phyloP scores from a whole-genome alignment of 2,329 filamentous ascomycete genomes.

The Orbilia quercus region DNA sequence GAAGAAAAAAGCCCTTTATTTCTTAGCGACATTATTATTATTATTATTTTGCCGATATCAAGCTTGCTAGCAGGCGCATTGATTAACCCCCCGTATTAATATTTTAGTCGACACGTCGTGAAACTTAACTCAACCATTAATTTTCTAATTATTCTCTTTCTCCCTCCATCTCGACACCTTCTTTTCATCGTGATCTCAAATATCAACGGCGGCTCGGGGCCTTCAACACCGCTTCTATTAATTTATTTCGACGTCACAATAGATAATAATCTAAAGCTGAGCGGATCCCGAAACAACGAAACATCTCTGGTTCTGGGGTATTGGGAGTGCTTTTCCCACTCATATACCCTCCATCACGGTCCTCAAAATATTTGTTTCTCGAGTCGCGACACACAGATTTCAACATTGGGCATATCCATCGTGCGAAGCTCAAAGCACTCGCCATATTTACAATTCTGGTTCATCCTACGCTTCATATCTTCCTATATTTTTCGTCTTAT shows the following conservation, averaged over 20 bases:
- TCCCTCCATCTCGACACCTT: conserved; percentile 1
- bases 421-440: conserved; percentile 28
- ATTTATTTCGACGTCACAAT: conserved; percentile 34
- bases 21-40: conserved; percentile 47
- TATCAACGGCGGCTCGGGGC: conserved; percentile 34
- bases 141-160: conserved; percentile 28
- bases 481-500: conserved; percentile 18
- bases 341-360: conserved; percentile 20
- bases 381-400: conserved; percentile 28
- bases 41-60: too few species aligned
- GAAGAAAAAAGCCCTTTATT: conserved; percentile 41
- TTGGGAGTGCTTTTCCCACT: conserved; percentile 7
- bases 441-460: conserved; percentile 18
- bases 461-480: conserved; percentile 26
- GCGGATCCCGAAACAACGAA: conserved; percentile 31
- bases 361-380: conserved; percentile 19
- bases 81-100: conserved; percentile 35
- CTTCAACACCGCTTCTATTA: conserved; percentile 32
- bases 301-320: conserved; percentile 19
- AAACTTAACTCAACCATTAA: conserved; percentile 33
- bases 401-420: conserved; percentile 12
- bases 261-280: conserved; percentile 17
- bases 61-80: conserved; percentile 26
- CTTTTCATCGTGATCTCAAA: conserved; percentile 29
- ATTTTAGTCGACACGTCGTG: conserved; percentile 53